phyloP scores from a whole-genome alignment of 768 basidiomycete genomes.

The Tricholoma matsutake region DNA sequence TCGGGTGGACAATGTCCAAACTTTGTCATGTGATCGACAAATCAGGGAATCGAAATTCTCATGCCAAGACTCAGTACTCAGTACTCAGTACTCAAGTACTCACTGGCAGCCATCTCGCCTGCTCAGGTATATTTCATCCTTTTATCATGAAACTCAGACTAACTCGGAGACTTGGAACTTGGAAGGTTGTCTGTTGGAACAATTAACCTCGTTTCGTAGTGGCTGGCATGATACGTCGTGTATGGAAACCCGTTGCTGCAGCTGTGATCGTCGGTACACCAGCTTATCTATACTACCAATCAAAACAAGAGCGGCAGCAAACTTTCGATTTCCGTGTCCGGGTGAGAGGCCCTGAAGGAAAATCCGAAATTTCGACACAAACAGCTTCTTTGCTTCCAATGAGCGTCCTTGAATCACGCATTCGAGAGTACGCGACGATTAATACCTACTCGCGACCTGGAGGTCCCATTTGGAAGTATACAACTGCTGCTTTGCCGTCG shows the following conservation, averaged over 20 bases:
- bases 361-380: slow-evolving; percentile 48
- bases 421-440: slow-evolving; percentile 50
- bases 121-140: background rate
- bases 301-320: slow-evolving; percentile 35
- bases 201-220: background rate
- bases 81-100: too few species aligned
- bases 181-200: background rate
- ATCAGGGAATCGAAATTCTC: too few species aligned
- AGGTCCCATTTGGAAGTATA: slow-evolving; percentile 68
- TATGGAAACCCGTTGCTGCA: slow-evolving; percentile 67
- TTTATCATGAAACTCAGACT: too few species aligned
- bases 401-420: slow-evolving; percentile 50
- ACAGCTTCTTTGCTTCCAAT: slow-evolving; percentile 56
- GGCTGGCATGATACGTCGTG: slow-evolving; percentile 54
- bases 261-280: slow-evolving; percentile 54
- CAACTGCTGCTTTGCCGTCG: slow-evolving; percentile 75
- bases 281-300: slow-evolving; percentile 56
- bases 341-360: slow-evolving; percentile 56
- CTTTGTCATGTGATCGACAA: slow-evolving; percentile 8
- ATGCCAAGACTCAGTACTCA: too few species aligned
- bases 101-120: too few species aligned
- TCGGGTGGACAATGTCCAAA: slow-evolving; percentile 6
- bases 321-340: slow-evolving; percentile 61
- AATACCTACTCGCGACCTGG: slow-evolving; percentile 46
- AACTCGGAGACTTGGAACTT: background rate